A percentile compares a stretch with the other conserved stretches of the same genome.
These are phyloP conservation scores for Oemleria cerasiformis DNA, from an alignment of 306 rosid species.

Conservation along the genomic window DNA sequence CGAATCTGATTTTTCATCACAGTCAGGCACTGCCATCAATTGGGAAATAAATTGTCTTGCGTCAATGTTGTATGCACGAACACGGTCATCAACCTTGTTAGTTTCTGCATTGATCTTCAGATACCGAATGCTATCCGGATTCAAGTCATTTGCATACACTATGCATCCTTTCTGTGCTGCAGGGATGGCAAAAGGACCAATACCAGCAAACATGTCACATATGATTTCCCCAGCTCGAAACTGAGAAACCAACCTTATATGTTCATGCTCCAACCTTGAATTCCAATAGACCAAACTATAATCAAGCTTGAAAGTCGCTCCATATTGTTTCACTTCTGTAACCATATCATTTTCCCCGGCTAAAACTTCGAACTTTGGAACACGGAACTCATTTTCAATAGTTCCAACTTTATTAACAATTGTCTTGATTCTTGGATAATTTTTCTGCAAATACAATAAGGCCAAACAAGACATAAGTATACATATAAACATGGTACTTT, in stretches of 20 bases:
- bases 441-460: conserved; percentile 57
- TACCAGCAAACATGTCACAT: conserved; percentile 97
- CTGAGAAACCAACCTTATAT: conserved; percentile 74
- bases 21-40: conserved; percentile 55
- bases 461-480: background rate
- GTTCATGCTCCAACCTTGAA: conserved; percentile 97
- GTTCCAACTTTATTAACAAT: conserved; percentile 90
- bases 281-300: conserved; percentile 94
- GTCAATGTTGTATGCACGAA: conserved; percentile 70
- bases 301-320: conserved; percentile 86
- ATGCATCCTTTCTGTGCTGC: conserved; percentile 90
- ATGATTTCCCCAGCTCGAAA: conserved; percentile 72
- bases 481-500: background rate
- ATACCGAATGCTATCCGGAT: conserved; percentile 77
- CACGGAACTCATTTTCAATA: conserved; percentile 84
- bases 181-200: conserved; percentile 95
- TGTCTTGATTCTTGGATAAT: conserved; percentile 88
- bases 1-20: conserved; percentile 36
- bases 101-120: conserved; percentile 75
- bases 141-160: conserved; percentile 91
- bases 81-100: conserved; percentile 64
- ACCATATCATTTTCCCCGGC: conserved; percentile 73
- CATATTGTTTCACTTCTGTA: conserved; percentile 96
- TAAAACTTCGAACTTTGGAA: conserved; percentile 82
- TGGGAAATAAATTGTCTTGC: conserved; percentile 78